Conservation (phyloP, 1,284 basidiomycete genomes). For the Puccinia novopanici region DNA sequence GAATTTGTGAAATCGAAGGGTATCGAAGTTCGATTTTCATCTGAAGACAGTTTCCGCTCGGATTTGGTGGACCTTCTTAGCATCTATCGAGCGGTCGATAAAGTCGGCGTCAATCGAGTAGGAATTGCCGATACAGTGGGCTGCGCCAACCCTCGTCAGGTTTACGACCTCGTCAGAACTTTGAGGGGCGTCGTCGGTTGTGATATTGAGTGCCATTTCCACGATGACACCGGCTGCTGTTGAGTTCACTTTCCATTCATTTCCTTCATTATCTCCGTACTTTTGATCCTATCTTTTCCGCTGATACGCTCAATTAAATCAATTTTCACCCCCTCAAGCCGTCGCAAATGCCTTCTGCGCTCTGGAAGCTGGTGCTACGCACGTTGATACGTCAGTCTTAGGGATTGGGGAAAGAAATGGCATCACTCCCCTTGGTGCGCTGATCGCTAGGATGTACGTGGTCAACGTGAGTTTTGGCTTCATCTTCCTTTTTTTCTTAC, state of each 20-base stretch:
- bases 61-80: conserved; percentile 97
- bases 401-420: conserved; percentile 99
- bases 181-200: conserved; percentile 91
- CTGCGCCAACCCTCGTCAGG: conserved; percentile 96
- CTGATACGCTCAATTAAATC: conserved; percentile 51
- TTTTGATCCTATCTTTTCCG: neutral
- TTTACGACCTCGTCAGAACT: conserved; percentile 96
- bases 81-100: conserved; percentile 99
- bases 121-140: conserved; percentile 99
- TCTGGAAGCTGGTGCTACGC: conserved; percentile 96
- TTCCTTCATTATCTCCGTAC: conserved; percentile 60
- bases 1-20: conserved; percentile 99
- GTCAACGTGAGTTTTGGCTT: conserved; percentile 45
- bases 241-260: conserved; percentile 61
- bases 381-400: conserved; percentile 92
- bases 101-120: conserved; percentile 98
- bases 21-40: conserved; percentile 99
- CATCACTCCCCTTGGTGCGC: conserved; percentile 94
- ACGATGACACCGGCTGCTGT: conserved; percentile 91
- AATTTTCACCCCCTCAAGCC: conserved; percentile 63
- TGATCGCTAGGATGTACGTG: conserved; percentile 88
- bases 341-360: conserved; percentile 99
- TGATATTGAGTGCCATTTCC: conserved; percentile 97
- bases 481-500: neutral
- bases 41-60: conserved; percentile 99